Conservation (phyloP, 192 early-diverging fungal genomes). For the Geranomyces michiganensis region DNA sequence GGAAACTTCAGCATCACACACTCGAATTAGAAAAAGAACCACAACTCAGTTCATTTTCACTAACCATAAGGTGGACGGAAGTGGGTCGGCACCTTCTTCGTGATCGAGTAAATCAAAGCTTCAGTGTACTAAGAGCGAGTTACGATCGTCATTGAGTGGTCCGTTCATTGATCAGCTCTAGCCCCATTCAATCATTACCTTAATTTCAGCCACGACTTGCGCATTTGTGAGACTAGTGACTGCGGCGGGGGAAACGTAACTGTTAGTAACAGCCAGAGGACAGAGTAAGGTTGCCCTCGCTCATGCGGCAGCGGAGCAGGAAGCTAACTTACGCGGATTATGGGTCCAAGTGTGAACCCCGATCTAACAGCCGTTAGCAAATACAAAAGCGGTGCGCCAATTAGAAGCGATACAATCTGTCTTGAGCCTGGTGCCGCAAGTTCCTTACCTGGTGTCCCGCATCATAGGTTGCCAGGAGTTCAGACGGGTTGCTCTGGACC, state of each 20-base stretch:
- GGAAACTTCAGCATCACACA: no score
- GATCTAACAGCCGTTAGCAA: no score
- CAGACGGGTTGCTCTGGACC: conserved; percentile 24
- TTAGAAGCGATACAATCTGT: no score
- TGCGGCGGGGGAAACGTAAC: no score
- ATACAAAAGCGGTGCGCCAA: no score
- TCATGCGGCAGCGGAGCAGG: no score
- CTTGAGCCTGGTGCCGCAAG: neutral
- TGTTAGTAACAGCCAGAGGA: no score
- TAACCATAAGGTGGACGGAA: conserved; percentile 67
- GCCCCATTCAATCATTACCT: conserved; percentile 17
- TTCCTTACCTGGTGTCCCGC: conserved; percentile 34
- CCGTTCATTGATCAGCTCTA: neutral
- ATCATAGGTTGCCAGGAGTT: conserved; percentile 31
- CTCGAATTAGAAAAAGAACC: no score
- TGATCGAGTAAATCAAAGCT: conserved; percentile 46
- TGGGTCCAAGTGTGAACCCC: conserved; percentile 62
- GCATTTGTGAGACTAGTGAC: conserved; percentile 53
- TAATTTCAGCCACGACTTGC: conserved; percentile 70
- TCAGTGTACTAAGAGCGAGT: conserved; percentile 56
- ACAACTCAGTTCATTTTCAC: no score
- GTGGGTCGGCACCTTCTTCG: conserved; percentile 49
- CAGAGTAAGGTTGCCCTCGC: no score
- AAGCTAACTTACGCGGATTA: conserved; percentile 52
- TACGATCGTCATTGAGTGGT: neutral